phyloP scores from a whole-genome alignment of 1,139 yeast species.

The Magnusiomyces sp. region DNA sequence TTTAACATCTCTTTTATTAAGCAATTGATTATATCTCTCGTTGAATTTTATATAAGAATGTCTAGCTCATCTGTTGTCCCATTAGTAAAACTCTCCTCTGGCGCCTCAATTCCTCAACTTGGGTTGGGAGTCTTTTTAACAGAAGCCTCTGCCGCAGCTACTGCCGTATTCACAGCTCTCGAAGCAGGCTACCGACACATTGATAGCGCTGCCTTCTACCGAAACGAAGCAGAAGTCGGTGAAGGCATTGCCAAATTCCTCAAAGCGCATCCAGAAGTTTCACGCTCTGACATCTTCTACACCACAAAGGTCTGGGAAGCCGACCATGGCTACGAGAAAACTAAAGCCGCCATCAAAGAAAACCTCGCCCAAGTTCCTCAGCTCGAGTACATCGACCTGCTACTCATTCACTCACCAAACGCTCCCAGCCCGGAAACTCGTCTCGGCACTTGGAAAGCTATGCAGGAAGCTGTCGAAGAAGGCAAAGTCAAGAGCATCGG shows the following conservation, averaged over 20 bases:
- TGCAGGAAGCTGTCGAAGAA: constrained; percentile 17
- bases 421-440: constrained; percentile 1
- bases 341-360: constrained; percentile 45
- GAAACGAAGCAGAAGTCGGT: constrained; percentile 48
- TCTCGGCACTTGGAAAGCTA: constrained; percentile 32
- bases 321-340: constrained; percentile 48
- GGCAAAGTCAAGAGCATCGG: constrained; percentile 64
- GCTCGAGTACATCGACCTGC: constrained; percentile 41
- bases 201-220: constrained; percentile 53
- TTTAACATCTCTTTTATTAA: too few species aligned
- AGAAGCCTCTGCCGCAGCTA: constrained; percentile 36
- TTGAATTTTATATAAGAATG: too few species aligned
- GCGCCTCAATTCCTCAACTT: constrained; percentile 43
- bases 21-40: too few species aligned
- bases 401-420: constrained; percentile 35
- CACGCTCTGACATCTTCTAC: constrained; percentile 48
- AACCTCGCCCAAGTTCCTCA: constrained; percentile 42
- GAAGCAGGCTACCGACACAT: constrained; percentile 62
- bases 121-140: constrained; percentile 54
- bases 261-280: constrained; percentile 29
- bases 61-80: constrained; percentile 1
- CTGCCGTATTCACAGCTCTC: constrained; percentile 44
- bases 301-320: constrained; percentile 61
- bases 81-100: constrained; percentile 32
- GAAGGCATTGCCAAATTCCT: constrained; percentile 41